phyloP scores from a whole-genome alignment of 2,329 filamentous ascomycete genomes.

The Hypomyces perniciosus region DNA sequence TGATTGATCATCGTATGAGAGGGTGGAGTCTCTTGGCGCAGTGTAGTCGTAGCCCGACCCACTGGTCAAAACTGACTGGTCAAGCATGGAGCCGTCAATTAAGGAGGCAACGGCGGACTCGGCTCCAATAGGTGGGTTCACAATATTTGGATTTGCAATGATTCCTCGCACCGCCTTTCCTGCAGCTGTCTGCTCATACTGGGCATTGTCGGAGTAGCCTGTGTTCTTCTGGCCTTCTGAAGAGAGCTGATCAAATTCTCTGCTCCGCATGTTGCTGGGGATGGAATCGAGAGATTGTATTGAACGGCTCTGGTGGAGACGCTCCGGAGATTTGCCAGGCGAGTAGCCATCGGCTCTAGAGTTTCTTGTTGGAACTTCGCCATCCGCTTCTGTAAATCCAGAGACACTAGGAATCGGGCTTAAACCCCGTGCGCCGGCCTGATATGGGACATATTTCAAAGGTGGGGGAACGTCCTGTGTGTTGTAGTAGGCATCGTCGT shows the following conservation, averaged over 20 bases:
- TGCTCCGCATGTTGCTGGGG: slow-evolving; percentile 38
- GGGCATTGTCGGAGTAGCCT: slow-evolving; percentile 46
- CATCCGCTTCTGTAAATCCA: slow-evolving; percentile 70
- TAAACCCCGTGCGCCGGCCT: slow-evolving; percentile 62
- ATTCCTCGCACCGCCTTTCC: slow-evolving; percentile 66
- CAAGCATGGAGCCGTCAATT: slow-evolving; percentile 64
- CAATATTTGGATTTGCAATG: slow-evolving; percentile 68
- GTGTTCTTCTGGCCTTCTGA: slow-evolving; percentile 51
- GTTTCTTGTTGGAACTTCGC: slow-evolving; percentile 48
- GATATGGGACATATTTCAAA: slow-evolving; percentile 61
- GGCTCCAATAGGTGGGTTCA: slow-evolving; percentile 65
- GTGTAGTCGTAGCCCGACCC: slow-evolving; percentile 47
- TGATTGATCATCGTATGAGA: slow-evolving; percentile 29
- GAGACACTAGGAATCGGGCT: slow-evolving; percentile 92
- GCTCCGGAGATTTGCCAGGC: slow-evolving; percentile 47
- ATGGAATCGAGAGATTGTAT: slow-evolving; percentile 29
- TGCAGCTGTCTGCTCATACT: slow-evolving; percentile 53
- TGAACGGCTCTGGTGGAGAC: slow-evolving; percentile 28
- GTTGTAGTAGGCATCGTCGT: slow-evolving; percentile 45
- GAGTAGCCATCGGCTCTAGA: slow-evolving; percentile 51
- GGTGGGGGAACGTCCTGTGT: slow-evolving; percentile 59
- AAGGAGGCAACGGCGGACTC: slow-evolving; percentile 90
- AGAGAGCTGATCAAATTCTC: slow-evolving; percentile 48
- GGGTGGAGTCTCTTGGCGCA: slow-evolving; percentile 32
- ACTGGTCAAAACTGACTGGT: slow-evolving; percentile 62